Conservation (phyloP, 371 early-diverging fungal genomes). For the Mortierella sp. region DNA sequence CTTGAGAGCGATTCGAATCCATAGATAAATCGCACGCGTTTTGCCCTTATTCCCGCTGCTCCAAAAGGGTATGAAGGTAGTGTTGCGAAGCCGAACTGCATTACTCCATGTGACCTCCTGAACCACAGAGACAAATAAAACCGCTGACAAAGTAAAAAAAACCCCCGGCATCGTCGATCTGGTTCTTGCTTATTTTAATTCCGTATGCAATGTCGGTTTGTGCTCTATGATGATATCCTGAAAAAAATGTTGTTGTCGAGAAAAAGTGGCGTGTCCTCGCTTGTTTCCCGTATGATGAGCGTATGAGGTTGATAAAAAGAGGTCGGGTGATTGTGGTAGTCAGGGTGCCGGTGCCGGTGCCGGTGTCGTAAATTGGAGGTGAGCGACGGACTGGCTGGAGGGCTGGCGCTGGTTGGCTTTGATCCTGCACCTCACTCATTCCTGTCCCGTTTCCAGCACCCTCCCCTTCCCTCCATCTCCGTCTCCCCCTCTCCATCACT, state of each 20-base stretch:
- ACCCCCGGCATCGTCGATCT: background rate
- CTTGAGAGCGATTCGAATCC: no score
- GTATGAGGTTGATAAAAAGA: background rate
- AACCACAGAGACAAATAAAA: background rate
- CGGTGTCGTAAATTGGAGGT: background rate
- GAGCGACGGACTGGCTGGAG: background rate
- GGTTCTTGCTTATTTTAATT: background rate
- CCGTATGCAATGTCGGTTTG: background rate
- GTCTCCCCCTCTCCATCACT: background rate
- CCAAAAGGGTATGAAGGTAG: no score
- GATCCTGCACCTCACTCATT: background rate
- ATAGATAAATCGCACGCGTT: no score
- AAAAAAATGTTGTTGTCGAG: background rate
- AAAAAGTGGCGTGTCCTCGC: background rate
- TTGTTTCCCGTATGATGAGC: background rate
- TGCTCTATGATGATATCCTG: constrained; percentile 7
- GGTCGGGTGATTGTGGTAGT: background rate
- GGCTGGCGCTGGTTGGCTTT: background rate
- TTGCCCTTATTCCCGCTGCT: no score
- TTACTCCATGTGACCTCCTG: background rate
- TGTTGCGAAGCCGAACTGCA: no score
- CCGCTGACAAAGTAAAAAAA: background rate
- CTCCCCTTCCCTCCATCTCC: background rate
- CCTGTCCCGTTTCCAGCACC: background rate
- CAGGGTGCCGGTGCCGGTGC: background rate